Conservation (phyloP, 495 filamentous ascomycete genomes). For the Glutinoglossum americanum region DNA sequence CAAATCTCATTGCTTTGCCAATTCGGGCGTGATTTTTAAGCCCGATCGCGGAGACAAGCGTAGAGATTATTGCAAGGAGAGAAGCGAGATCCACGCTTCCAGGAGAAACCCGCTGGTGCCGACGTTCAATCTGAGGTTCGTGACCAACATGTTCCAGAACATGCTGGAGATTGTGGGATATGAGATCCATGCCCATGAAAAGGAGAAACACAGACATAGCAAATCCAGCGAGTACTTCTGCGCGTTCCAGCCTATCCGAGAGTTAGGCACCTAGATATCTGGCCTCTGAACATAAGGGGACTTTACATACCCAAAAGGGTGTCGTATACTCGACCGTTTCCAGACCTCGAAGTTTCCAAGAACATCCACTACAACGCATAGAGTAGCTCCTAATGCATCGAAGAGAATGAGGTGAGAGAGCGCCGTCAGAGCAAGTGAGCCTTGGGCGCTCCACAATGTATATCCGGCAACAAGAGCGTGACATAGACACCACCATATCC, state of each 20-base stretch:
- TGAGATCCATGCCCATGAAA: constrained; percentile 89
- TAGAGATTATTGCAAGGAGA: constrained; percentile 69
- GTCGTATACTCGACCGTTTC: constrained; percentile 71
- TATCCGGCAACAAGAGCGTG: constrained; percentile 63
- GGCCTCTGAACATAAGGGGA: not conserved
- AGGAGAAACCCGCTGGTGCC: constrained; percentile 43
- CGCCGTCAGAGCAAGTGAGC: constrained; percentile 80
- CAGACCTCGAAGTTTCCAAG: constrained; percentile 92
- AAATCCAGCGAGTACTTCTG: constrained; percentile 90
- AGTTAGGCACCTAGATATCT: not conserved
- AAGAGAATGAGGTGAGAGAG: constrained; percentile 86
- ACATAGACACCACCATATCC: constrained; percentile 75
- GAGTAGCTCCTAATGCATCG: constrained; percentile 73
- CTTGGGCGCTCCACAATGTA: constrained; percentile 64
- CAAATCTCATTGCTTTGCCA: constrained; percentile 59
- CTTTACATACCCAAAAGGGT: constrained; percentile 57
- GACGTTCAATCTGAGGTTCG: constrained; percentile 47
- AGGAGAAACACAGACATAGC: constrained; percentile 85
- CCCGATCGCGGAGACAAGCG: constrained; percentile 65
- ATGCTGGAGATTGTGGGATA: constrained; percentile 83
- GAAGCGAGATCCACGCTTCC: constrained; percentile 67
- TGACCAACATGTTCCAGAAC: constrained; percentile 42
- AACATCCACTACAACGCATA: constrained; percentile 88
- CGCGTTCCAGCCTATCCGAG: constrained; percentile 41
- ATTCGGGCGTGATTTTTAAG: constrained; percentile 89